Conservation (phyloP, 441 rosid species). For the Capsella rubella region DNA sequence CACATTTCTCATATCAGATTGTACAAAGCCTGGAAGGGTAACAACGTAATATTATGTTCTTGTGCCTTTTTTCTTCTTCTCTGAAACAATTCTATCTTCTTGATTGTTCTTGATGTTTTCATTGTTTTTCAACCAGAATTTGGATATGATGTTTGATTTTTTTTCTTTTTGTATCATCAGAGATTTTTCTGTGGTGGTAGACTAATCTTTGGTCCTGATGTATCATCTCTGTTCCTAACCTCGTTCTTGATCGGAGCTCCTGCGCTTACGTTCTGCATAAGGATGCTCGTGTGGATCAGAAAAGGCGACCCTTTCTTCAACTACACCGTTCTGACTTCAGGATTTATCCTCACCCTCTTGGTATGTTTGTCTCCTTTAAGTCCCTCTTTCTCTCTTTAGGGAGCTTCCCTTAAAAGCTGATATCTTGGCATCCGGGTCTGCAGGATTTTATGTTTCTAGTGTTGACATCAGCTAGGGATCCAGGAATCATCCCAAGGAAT, state of each 20-base stretch:
- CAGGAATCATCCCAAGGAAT: slow-evolving; percentile 87
- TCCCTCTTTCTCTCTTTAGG: not conserved
- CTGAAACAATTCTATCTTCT: not conserved
- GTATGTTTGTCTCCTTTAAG: slow-evolving; percentile 63
- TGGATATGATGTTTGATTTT: slow-evolving; percentile 4
- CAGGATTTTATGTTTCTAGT: slow-evolving; percentile 83
- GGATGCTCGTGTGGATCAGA: slow-evolving; percentile 66
- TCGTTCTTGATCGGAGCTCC: slow-evolving; percentile 78
- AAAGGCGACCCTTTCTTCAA: slow-evolving; percentile 51
- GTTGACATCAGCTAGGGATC: slow-evolving; percentile 95
- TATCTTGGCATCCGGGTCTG: slow-evolving; percentile 15
- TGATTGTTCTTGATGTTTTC: not conserved
- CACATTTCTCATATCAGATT: slow-evolving; percentile 49
- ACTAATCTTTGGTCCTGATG: slow-evolving; percentile 95
- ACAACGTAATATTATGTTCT: slow-evolving; percentile 64
- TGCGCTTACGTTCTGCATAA: slow-evolving; percentile 69
- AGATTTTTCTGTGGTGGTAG: slow-evolving; percentile 78
- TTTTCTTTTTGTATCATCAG: slow-evolving; percentile 50
- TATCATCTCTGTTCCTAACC: slow-evolving; percentile 67
- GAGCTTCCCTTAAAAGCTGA: slow-evolving; percentile 18
- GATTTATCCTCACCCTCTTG: slow-evolving; percentile 59
- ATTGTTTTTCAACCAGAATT: slow-evolving; percentile 12
- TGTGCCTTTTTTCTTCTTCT: not conserved
- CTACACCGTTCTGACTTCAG: slow-evolving; percentile 48
- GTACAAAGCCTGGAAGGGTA: slow-evolving; percentile 89